Evolutionary conservation across 306 rosid genomes (phyloP), one percentile per base, ranked within the genome.

Genomic region (Vigna angularis): DNA sequence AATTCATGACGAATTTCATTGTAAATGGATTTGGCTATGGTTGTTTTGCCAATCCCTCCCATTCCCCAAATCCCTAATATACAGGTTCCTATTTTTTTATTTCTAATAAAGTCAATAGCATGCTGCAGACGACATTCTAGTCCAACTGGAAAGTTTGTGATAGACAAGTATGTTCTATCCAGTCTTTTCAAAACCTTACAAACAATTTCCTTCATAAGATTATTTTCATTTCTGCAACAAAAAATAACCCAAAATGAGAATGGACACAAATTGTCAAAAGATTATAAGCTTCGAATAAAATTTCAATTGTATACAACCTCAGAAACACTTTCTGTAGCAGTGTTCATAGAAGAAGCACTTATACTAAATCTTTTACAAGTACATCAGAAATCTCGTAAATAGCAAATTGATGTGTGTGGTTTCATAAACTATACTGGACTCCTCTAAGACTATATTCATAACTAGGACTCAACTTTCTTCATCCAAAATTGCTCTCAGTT

Each of bases 21-120:
- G 70, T n/a, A 65, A n/a, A 40, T 65, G 70, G 24, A 13, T 65
- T 65, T 38, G 30, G 51, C 70, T 65, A 40, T 65, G 30, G 70
- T 65, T 17, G 70, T 38, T 38, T 65, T 65, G 12, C 70, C 70
- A 38, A 65, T 40, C 3, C 70, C 70, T 2, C 50, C 70, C 70
- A 71, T 71, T 17, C 50, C 75, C 63, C 75, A 71, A 4, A 71
- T 52, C 1, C 75, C 75, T 71, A 71, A 15, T 34, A 71, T 51
- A 52, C 62, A 50, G 5, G 15, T 12, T 28, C 59, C 40, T 28
- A 0, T 10, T n/a, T n/a, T 50, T 34, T 10, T 6, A 1, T 17
- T 71, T 51, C 5, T 10, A 0, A 71, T 1, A 11, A 51, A 10
- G 40, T 8, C 4, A n/a, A 71, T 17, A 8, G 9, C 63, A 5